These are phyloP conservation scores for Oehlia diaphana DNA, from an alignment of 192 early-diverging fungal species.

Conservation along the genomic window DNA sequence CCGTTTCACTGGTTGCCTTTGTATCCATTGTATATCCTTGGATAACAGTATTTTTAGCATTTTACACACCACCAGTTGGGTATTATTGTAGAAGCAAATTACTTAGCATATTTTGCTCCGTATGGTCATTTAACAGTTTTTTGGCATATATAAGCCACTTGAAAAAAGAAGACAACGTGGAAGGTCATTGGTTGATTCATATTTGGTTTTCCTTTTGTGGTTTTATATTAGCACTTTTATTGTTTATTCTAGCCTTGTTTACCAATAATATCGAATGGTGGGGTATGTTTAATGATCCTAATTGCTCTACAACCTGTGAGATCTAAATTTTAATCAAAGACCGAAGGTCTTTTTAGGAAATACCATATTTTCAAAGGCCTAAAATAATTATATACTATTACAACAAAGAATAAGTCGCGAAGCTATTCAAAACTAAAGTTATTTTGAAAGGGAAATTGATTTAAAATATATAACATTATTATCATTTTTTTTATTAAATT, in stretches of 20 bases:
- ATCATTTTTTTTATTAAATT: no score
- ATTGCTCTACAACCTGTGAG: background rate
- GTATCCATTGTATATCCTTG: background rate
- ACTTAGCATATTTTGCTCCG: background rate
- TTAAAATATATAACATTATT: no score
- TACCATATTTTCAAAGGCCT: no score
- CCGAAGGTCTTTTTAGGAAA: no score
- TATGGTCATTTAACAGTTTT: background rate
- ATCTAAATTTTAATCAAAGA: background rate
- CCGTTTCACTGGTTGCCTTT: background rate
- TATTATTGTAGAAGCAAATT: background rate
- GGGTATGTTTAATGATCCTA: background rate
- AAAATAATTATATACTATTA: no score
- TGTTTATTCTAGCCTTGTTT: background rate
- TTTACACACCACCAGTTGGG: background rate
- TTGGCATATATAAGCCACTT: background rate
- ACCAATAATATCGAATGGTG: background rate
- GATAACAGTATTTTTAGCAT: background rate
- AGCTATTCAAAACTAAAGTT: no score
- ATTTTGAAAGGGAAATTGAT: no score
- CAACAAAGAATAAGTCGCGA: no score
- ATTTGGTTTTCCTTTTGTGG: background rate
- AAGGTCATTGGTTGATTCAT: background rate
- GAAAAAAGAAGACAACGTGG: no score
- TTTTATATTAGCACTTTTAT: background rate